Percentiles rank a stretch among this genome's conserved stretches.
These are phyloP conservation scores for Rubia occidens DNA, from an alignment of 305 asterid species.

Conservation along the genomic window DNA sequence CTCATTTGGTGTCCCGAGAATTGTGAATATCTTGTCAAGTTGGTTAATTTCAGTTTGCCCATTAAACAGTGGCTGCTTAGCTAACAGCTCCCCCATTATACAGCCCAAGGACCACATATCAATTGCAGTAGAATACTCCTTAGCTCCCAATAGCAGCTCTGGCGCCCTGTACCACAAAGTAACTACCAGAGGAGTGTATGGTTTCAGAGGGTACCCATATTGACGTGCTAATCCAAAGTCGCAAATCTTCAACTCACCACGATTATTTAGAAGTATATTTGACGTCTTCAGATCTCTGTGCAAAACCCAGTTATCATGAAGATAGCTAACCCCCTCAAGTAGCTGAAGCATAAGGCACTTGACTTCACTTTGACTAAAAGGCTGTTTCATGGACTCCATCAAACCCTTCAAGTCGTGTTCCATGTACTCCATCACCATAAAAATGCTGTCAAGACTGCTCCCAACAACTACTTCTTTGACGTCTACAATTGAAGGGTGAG, in stretches of 20 bases:
- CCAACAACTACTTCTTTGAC: conserved; percentile 90
- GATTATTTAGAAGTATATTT: conserved; percentile 69
- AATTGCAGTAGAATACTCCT: conserved; percentile 73
- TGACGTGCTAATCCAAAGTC: conserved; percentile 95
- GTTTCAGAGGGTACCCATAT: conserved; percentile 82
- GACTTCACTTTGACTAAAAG: conserved; percentile 81
- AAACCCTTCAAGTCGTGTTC: conserved; percentile 85
- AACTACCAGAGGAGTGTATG: conserved; percentile 86
- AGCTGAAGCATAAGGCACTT: conserved; percentile 93
- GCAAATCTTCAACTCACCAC: conserved; percentile 85
- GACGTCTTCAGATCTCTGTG: conserved; percentile 89
- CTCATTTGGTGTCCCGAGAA: conserved; percentile 84
- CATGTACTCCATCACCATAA: conserved; percentile 97
- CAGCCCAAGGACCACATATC: conserved; percentile 98
- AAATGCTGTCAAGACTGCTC: conserved; percentile 62
- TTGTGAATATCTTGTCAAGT: conserved; percentile 67
- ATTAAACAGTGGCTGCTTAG: conserved; percentile 59
- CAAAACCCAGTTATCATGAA: conserved; percentile 89
- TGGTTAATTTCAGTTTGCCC: conserved; percentile 73
- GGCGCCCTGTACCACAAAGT: conserved; percentile 99
- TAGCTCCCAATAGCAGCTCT: conserved; percentile 80
- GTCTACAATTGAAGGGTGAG: conserved; percentile 76
- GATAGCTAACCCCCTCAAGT: conserved; percentile 64
- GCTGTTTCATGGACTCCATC: conserved; percentile 82
- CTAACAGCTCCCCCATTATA: conserved; percentile 80